Percentiles rank a stretch among this genome's conserved stretches.
Evolutionary conservation across 495 filamentous ascomycete species (phyloP).

Genomic region (Aspergillus bridgeri): DNA sequence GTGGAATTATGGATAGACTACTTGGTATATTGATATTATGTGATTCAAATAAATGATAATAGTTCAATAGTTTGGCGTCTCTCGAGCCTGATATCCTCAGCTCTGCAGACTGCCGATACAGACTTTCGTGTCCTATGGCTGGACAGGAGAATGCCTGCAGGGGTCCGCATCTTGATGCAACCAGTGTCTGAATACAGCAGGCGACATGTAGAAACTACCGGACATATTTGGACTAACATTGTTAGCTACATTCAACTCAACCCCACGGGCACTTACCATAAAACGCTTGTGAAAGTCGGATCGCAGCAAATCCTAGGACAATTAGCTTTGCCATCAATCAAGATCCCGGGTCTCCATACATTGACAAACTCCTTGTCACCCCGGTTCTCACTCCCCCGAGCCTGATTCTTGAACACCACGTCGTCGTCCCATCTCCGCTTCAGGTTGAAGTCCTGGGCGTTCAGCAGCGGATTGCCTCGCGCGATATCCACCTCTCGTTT

Average conservation of each 20-base stretch:
- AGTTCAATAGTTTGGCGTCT: no score
- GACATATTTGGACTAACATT: slow-evolving; percentile 61
- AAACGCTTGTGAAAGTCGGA: slow-evolving; percentile 98
- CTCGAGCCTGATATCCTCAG: no score
- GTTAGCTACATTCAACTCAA: slow-evolving; percentile 31
- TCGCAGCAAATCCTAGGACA: slow-evolving; percentile 72
- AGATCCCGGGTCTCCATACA: slow-evolving; percentile 42
- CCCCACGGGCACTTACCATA: slow-evolving; percentile 60
- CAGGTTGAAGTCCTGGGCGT: slow-evolving; percentile 53
- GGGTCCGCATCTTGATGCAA: no score
- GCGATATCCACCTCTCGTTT: slow-evolving; percentile 85
- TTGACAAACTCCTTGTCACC: slow-evolving; percentile 97
- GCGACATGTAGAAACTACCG: slow-evolving; percentile 36
- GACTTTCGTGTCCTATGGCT: no score
- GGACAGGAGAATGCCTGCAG: no score
- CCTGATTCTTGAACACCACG: slow-evolving; percentile 99
- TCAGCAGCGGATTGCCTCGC: slow-evolving; percentile 86
- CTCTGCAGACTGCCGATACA: no score
- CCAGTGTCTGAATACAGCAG: background rate
- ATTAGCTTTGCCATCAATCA: slow-evolving; percentile 19
- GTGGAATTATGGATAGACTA: no score
- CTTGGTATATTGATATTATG: no score
- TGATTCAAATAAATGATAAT: no score
- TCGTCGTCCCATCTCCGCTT: slow-evolving; percentile 87
- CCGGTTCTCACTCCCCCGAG: slow-evolving; percentile 88